A percentile compares a stretch with the other conserved stretches of the same genome.
These are phyloP conservation scores for Cryoendolithus antarcticus DNA, from an alignment of 2,329 filamentous ascomycete genomes.

Conservation along the genomic window DNA sequence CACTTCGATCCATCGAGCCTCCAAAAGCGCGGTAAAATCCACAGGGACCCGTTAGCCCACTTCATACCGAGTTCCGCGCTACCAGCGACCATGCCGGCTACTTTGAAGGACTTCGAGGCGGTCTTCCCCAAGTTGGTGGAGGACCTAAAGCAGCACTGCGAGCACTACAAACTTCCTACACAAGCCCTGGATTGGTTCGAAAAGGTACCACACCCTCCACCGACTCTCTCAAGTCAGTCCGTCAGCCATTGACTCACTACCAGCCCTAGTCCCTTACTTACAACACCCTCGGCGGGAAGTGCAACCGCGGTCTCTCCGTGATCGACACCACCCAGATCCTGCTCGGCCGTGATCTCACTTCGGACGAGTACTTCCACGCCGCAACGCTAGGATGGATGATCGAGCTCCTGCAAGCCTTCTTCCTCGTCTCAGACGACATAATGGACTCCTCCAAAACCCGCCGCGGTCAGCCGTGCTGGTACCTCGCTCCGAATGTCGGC, in stretches of 20 bases:
- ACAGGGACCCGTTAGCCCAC: no score
- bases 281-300: constrained; percentile 91
- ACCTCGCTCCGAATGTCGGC: constrained; percentile 75
- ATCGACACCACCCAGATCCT: constrained; percentile 80
- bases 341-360: constrained; percentile 55
- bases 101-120: constrained; percentile 74
- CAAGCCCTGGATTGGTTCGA: constrained; percentile 79
- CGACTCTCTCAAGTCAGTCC: not conserved
- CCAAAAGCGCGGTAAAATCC: no score
- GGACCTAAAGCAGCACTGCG: constrained; percentile 66
- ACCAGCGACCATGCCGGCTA: constrained; percentile 71
- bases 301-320: constrained; percentile 97
- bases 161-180: constrained; percentile 70
- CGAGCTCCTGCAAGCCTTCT: constrained; percentile 96
- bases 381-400: constrained; percentile 96
- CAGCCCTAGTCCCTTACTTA: constrained; percentile 56
- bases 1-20: no score
- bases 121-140: constrained; percentile 79
- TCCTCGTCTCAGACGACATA: constrained; percentile 96
- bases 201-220: constrained; percentile 41
- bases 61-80: no score
- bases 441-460: constrained; percentile 96
- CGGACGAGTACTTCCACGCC: constrained; percentile 78
- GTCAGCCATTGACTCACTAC: not conserved
- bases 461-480: constrained; percentile 93